These are phyloP conservation scores for Chamaecyparis obtusa DNA, from an alignment of 75 land plant species.

Conservation along the genomic window DNA sequence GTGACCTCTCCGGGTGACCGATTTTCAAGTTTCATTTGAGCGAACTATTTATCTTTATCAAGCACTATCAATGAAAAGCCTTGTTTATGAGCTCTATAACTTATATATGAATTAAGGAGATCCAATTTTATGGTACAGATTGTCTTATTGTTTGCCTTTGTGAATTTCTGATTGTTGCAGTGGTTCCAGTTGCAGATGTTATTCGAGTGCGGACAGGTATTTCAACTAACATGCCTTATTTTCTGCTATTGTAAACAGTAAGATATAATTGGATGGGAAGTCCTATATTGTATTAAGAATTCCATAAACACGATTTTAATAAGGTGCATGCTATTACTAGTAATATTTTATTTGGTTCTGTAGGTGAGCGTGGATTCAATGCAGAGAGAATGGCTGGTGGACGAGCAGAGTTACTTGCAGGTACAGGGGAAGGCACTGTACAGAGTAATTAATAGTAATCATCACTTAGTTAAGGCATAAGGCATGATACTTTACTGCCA, in stretches of 20 bases:
- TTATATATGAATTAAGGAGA: too few relatives aligned
- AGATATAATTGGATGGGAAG: background rate
- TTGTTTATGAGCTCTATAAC: too few relatives aligned
- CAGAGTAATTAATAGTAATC: background rate
- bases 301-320: background rate
- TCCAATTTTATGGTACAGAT: too few relatives aligned
- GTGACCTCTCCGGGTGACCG: too few relatives aligned
- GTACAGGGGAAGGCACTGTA: background rate
- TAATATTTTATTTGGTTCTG: background rate
- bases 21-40: too few relatives aligned
- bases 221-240: background rate
- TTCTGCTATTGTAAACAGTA: background rate
- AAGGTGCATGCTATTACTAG: background rate
- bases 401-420: background rate
- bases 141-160: too few relatives aligned
- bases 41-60: too few relatives aligned
- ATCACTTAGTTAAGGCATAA: background rate
- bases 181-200: conserved; percentile 9
- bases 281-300: background rate
- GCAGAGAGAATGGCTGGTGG: conserved; percentile 10
- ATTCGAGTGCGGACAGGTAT: conserved; percentile 3
- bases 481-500: background rate
- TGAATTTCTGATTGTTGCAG: background rate
- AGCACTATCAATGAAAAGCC: too few relatives aligned
- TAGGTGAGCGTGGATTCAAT: conserved; percentile 4